Percentiles rank a stretch among this genome's conserved stretches.
phyloP scores from a whole-genome alignment of 176 grass and related monocot genomes.

The Thinopyrum elongatum region DNA sequence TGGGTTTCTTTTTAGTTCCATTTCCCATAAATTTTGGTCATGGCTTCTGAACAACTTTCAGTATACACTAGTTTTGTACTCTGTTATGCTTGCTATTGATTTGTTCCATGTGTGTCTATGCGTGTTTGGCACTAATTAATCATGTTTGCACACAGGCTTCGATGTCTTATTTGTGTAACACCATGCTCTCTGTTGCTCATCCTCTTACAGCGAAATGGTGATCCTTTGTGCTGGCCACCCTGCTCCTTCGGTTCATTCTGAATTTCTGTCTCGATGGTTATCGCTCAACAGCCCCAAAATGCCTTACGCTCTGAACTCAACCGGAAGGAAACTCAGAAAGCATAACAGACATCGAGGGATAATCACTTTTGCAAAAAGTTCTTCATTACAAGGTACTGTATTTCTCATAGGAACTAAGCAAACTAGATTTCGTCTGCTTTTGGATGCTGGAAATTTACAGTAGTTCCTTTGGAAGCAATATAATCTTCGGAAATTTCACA shows the following conservation, averaged over 20 bases:
- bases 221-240: conserved; percentile 16
- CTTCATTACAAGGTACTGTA: conserved; percentile 54
- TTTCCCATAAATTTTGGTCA: neutral
- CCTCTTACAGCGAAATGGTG: conserved; percentile 36
- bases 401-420: neutral
- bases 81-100: neutral
- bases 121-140: neutral
- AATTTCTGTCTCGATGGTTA: conserved; percentile 28
- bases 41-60: neutral
- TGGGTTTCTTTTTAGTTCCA: neutral
- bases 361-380: conserved; percentile 29
- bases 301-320: neutral
- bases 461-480: neutral
- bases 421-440: neutral
- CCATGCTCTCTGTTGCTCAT: neutral
- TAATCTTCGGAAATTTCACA: neutral
- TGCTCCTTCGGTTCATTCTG: conserved; percentile 25
- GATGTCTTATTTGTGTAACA: neutral
- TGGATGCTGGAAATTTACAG: neutral
- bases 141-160: neutral
- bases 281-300: conserved; percentile 26
- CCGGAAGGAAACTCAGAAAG: conserved; percentile 17
- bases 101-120: neutral
- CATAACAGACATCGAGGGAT: neutral
- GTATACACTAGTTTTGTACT: neutral